Evolutionary conservation across 2,329 filamentous ascomycete genomes (phyloP), one percentile per base, ranked within the genome.

Genomic region (Cadophora sp.): DNA sequence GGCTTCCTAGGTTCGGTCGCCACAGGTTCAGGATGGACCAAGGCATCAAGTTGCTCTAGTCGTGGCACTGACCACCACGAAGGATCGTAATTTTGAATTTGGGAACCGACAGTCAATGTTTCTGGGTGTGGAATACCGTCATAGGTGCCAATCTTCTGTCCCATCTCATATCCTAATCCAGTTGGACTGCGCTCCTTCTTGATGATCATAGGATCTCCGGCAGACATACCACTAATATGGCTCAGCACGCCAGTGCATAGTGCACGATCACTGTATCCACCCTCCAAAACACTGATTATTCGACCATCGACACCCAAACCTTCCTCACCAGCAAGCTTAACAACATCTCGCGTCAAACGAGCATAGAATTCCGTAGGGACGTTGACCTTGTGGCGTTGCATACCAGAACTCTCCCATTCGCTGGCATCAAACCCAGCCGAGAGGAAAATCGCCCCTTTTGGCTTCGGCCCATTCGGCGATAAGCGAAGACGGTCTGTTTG

Each of bases 351-450:
- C 0, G 95, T 95, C 71, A 99, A 91, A 1, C 91, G 89, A 59
- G 96, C 96, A 76, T 98, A 99, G 77, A 99, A 99, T 62, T 95
- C 93, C 0, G 95, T 99, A 0, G 96, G 95, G 1, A 99, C 96
- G 75, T 97, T 97, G 74, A 97, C 94, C 66, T 92, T 91, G 79
- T 99, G 96, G 56, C 96, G 87, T 79, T 99, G 96, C 96, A 99
- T 99, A 3, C 93, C 93, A 4, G 87, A 83, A 20, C 91, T 89
- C 78, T 99, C 96, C 89, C 92, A 96, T 77, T 99, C 94, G 76
- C 94, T 97, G 3, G 96, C 96, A 80, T 99, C 96, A 72, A 99
- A 99, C 0, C 96, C 96, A 1, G 96, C 94, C 55, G 95, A 98
- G 59, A 99, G 81, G 80, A 99, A 99, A 55, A 99, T 94, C 41